Base-by-base conservation (phyloP, 352 stramenopile genomes). In the Phytophthora sp. region DNA sequence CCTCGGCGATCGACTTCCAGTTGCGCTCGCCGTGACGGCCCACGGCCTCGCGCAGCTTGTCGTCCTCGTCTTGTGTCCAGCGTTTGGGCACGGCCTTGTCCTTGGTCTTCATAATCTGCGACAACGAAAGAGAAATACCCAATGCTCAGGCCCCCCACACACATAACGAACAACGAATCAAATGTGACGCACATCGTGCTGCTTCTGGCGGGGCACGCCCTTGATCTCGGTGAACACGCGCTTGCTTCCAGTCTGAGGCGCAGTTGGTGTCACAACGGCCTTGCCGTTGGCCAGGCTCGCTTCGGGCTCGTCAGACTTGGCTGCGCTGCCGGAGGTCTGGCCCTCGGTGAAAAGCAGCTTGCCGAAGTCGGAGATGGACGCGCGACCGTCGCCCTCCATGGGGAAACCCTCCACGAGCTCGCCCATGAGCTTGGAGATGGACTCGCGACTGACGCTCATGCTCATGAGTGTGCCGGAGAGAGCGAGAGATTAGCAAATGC, bases 1-100 rank as follows among this genome's bases (percentile, higher is more conserved):
- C 77, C 47, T 93, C 82, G 2, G 89, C 89, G 39, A 96, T 95
- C 7, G 84, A 91, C 49, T 95, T 95, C 89, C 89, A 97, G 61
- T 96, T 94, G 23, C 88, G 79, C 59, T 94, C 87, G 36, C 88
- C 87, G 53, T 93, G 85, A 44, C 80, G 82, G 15, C 74, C 74
- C 24, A 97, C 89, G 12, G 87, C 89, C 16, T 89, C 73, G 1
- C 88, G 78, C 27, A 97, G 71, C 49, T 76, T 79, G 7, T 96
- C 86, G 60, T 97, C 89, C 53, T 94, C 86, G 12, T 93, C 80
- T 26, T 77, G 71, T 18, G 80, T 92, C 86, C 86, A 94, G 50
- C 86, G 84, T 61, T 93, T 91, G 7, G 86, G 86, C 11, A 92
- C 74, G 16, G 86, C 86, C 64, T 94, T 94, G 69, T 91, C 84